Percentiles rank a stretch among this genome's conserved stretches.
phyloP scores from a whole-genome alignment of 2,329 filamentous ascomycete genomes.

The Curvularia lunata region DNA sequence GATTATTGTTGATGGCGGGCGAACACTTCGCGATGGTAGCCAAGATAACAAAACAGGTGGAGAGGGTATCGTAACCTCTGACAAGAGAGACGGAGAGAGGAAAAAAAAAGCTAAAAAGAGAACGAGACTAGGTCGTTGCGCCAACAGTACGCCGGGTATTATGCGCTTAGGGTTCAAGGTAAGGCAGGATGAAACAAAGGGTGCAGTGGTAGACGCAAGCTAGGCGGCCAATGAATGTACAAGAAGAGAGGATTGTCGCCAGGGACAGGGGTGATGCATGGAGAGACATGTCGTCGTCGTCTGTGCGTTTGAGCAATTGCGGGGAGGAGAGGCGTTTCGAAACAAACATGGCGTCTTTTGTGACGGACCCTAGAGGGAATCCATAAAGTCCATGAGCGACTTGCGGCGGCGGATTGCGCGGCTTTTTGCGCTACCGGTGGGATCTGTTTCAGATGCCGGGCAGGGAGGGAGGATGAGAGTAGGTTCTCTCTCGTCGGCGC shows the following conservation, averaged over 20 bases:
- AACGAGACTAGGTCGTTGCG: conserved; percentile 8
- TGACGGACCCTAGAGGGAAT: conserved; percentile 22
- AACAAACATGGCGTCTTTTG: conserved; percentile 18
- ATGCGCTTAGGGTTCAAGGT: conserved; percentile 8
- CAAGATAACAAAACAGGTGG: not conserved
- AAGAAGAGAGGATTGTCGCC: not conserved
- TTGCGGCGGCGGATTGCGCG: conserved; percentile 45
- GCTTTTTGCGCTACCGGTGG: conserved; percentile 31
- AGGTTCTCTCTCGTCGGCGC: conserved; percentile 46
- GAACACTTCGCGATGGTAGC: conserved; percentile 22
- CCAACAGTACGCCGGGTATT: conserved; percentile 22
- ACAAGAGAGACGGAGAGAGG: not conserved
- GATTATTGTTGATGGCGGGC: conserved; percentile 12
- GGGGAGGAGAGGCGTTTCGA: conserved; percentile 18
- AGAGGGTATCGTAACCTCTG: conserved; percentile 22
- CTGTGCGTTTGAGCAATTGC: conserved; percentile 17
- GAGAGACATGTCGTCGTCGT: conserved; percentile 9
- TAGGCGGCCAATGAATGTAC: conserved; percentile 1
- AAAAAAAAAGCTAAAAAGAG: not conserved
- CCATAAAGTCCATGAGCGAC: conserved; percentile 47
- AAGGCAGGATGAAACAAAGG: not conserved
- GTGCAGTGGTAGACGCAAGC: not conserved
- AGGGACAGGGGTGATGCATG: conserved; percentile 4
- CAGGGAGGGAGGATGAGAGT: conserved; percentile 44
- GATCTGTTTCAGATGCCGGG: conserved; percentile 28